A percentile compares a stretch with the other conserved stretches of the same genome.
Conservation (phyloP, 164 flowering plant genomes). For the Berberis thunbergii region DNA sequence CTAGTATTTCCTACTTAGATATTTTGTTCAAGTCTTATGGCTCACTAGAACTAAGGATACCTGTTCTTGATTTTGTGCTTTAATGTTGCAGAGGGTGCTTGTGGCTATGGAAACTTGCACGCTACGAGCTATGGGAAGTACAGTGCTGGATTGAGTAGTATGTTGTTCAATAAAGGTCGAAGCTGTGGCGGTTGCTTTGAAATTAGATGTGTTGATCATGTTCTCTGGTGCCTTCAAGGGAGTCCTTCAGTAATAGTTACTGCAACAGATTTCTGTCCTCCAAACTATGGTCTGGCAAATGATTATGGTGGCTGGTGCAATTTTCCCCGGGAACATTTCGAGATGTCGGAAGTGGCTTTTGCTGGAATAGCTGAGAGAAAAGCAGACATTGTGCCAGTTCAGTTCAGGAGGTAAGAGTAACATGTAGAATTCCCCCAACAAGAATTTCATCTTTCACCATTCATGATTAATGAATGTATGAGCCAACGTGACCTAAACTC, state of each 20-base stretch:
- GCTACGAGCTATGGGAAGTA: slow-evolving; percentile 39
- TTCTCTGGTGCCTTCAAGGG: slow-evolving; percentile 60
- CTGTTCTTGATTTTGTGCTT: not conserved
- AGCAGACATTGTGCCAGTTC: slow-evolving; percentile 71
- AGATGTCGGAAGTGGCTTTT: slow-evolving; percentile 62
- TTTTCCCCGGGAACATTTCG: slow-evolving; percentile 63
- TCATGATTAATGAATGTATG: too few relatives aligned
- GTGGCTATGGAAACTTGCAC: slow-evolving; percentile 71
- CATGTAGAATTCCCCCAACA: not conserved
- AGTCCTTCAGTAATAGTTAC: slow-evolving; percentile 62
- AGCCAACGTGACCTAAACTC: too few relatives aligned
- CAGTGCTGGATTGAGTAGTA: slow-evolving; percentile 56
- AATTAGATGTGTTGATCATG: slow-evolving; percentile 60
- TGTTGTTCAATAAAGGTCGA: slow-evolving; percentile 60
- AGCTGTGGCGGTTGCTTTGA: slow-evolving; percentile 72
- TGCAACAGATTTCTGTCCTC: slow-evolving; percentile 79
- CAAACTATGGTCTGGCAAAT: slow-evolving; percentile 57
- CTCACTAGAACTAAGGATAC: not conserved
- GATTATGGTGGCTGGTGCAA: slow-evolving; percentile 93
- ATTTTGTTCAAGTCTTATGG: not conserved
- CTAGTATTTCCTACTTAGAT: too few relatives aligned
- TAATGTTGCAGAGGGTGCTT: slow-evolving; percentile 53
- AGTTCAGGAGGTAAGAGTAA: slow-evolving; percentile 46
- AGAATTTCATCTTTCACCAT: not conserved
- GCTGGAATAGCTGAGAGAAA: slow-evolving; percentile 39